A percentile compares a stretch with the other conserved stretches of the same genome.
Evolutionary conservation across 2,329 filamentous ascomycete genomes (phyloP).

Genomic region (Apiospora phragmitis): DNA sequence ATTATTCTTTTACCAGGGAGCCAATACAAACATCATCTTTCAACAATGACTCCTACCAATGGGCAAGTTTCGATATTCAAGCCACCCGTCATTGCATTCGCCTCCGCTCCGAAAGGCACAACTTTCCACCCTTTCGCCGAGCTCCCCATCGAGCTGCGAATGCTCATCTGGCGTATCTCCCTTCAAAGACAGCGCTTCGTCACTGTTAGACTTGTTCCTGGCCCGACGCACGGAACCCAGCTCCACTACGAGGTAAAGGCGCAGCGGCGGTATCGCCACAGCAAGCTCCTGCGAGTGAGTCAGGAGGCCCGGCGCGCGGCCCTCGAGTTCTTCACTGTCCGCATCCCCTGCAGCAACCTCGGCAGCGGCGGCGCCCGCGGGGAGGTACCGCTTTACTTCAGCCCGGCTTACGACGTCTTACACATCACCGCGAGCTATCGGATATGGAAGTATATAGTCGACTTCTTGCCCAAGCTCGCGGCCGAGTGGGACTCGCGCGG

Average conservation of each 20-base stretch:
- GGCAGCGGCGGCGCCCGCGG: too few species aligned
- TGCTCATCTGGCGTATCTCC: background rate
- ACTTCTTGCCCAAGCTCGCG: background rate
- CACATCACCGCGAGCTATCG: background rate
- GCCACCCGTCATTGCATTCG: background rate
- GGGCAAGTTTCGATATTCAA: background rate
- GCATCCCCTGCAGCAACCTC: background rate
- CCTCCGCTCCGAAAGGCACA: too few species aligned
- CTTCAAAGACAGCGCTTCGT: background rate
- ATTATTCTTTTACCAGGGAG: too few species aligned
- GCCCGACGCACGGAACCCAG: too few species aligned
- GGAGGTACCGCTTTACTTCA: background rate
- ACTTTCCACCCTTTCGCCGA: background rate
- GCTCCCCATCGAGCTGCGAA: background rate
- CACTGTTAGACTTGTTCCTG: background rate
- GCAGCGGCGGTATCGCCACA: background rate
- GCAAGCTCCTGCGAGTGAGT: background rate
- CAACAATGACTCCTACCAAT: background rate
- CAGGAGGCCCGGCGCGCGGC: background rate
- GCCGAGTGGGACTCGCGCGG: background rate
- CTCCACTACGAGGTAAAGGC: background rate
- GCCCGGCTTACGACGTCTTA: background rate
- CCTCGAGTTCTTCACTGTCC: background rate
- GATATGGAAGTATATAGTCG: background rate
- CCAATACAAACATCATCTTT: too few species aligned